Evolutionary conservation across 768 basidiomycete genomes (phyloP), one percentile per base, ranked within the genome.

Genomic region (Russula sp.): DNA sequence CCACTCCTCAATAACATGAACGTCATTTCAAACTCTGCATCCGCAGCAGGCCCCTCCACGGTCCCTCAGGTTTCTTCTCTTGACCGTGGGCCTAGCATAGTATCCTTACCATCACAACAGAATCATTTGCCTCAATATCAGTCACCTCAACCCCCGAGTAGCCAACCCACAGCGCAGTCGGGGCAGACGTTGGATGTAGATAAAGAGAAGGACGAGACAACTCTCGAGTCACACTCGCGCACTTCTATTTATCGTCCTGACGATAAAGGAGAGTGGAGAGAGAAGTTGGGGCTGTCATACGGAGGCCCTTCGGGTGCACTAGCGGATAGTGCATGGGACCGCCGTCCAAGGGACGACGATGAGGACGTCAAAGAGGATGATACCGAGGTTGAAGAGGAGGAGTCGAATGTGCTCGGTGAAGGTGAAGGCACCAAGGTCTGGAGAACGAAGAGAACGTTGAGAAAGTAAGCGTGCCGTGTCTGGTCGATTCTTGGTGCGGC

Each of bases 161-260:
- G 46, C 30, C 77, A 69, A 34, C 59, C 68, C 62, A 49, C 71
- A 69, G 77, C 78, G 28, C 68, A 69, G 63, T 69, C 75, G n/a
- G 72, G 71, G 28, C 71, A 71, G 32, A 30, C 51, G 28, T 69
- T 62, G 61, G 69, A 65, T 49, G 66, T 51, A 57, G 78, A 78
- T 58, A 79, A 78, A 67, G 80, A 84, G 46, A 80, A 75, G 63
- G 83, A 84, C 32, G 70, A 69, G 10, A 11, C 49, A 4, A 81
- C 83, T 30, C 70, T 74, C 7, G 83, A 86, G 65, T 78, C 78
- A 46, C 79, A 84, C 62, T 73, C 71, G 48, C 69, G 83, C n/a
- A 90, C 88, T 22, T 85, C 90, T 13, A 94, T 96, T 62, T 96
- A 93, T 76, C 81, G 90, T 59, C 91, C 94, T 1, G 92, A 94